Evolutionary conservation across 495 filamentous ascomycete genomes (phyloP).

Genomic region (Delitschia confertaspora): DNA sequence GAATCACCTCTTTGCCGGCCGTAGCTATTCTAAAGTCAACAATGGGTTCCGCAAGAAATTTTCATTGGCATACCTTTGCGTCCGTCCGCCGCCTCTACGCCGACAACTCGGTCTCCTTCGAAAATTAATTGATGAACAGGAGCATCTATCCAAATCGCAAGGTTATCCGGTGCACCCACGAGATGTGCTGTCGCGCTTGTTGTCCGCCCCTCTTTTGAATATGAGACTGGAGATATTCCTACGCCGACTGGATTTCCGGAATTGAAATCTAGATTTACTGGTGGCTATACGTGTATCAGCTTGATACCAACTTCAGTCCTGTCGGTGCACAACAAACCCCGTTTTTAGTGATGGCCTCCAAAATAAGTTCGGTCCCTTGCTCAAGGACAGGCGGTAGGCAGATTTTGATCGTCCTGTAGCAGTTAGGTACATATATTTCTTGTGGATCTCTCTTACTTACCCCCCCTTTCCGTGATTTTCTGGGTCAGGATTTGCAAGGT

Average conservation of each 20-base stretch:
- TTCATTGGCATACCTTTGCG: conserved; percentile 10
- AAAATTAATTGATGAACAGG: conserved; percentile 11
- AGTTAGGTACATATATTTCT: neutral
- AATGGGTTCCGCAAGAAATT: too few species aligned
- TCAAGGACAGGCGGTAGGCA: conserved; percentile 14
- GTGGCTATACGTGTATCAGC: neutral
- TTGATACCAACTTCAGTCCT: neutral
- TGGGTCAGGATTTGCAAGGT: conserved; percentile 18
- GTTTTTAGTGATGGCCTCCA: conserved; percentile 14
- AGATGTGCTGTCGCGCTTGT: conserved; percentile 27
- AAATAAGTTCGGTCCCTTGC: neutral
- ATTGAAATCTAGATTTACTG: conserved; percentile 20
- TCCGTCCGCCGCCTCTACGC: conserved; percentile 18
- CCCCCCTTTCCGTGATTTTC: conserved; percentile 12
- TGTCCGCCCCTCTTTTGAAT: conserved; percentile 11
- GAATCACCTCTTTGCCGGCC: conserved; percentile 37
- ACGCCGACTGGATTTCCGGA: conserved; percentile 20
- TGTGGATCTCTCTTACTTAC: neutral
- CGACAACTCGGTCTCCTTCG: conserved; percentile 15
- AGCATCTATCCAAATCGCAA: conserved; percentile 19
- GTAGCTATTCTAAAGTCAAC: conserved; percentile 10
- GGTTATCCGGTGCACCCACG: conserved; percentile 9
- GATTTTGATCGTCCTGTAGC: conserved; percentile 15
- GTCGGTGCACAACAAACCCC: conserved; percentile 8
- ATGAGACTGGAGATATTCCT: conserved; percentile 13